Evolutionary conservation across 2,329 filamentous ascomycete genomes (phyloP).

Genomic region (Botrytis paeoniae): DNA sequence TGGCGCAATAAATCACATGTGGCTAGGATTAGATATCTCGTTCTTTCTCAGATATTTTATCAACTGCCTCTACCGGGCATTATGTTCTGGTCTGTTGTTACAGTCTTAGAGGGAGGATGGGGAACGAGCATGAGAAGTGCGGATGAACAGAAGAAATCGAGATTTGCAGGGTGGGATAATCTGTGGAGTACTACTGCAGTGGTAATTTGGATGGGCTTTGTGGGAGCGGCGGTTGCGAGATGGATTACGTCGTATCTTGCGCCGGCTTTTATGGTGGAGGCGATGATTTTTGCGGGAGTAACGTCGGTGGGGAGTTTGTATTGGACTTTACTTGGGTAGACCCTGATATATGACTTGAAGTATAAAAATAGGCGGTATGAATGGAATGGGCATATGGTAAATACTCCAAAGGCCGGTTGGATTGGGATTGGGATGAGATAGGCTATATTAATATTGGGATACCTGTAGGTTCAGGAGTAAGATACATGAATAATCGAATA

Average conservation of each 20-base stretch:
- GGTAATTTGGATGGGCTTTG: slow-evolving; percentile 25
- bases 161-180: slow-evolving; percentile 21
- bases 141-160: slow-evolving; percentile 31
- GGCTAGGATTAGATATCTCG: slow-evolving; percentile 29
- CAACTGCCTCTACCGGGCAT: slow-evolving; percentile 39
- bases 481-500: not conserved
- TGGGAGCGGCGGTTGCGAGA: slow-evolving; percentile 22
- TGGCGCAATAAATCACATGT: slow-evolving; percentile 35
- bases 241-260: slow-evolving; percentile 12
- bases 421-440: not conserved
- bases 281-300: slow-evolving; percentile 18
- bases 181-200: slow-evolving; percentile 24
- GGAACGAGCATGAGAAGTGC: slow-evolving; percentile 39
- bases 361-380: not conserved
- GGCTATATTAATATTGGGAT: not conserved
- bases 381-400: not conserved
- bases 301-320: slow-evolving; percentile 20
- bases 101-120: slow-evolving; percentile 39
- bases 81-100: slow-evolving; percentile 40
- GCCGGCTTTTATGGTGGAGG: slow-evolving; percentile 19
- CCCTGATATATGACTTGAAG: not conserved
- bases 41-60: slow-evolving; percentile 34
- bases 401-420: not conserved
- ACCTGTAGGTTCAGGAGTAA: not conserved
- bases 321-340: slow-evolving; percentile 18